Percentiles rank a stretch among this genome's conserved stretches.
Conservation (phyloP, 164 flowering plant species). For the Sextonia rubra region DNA sequence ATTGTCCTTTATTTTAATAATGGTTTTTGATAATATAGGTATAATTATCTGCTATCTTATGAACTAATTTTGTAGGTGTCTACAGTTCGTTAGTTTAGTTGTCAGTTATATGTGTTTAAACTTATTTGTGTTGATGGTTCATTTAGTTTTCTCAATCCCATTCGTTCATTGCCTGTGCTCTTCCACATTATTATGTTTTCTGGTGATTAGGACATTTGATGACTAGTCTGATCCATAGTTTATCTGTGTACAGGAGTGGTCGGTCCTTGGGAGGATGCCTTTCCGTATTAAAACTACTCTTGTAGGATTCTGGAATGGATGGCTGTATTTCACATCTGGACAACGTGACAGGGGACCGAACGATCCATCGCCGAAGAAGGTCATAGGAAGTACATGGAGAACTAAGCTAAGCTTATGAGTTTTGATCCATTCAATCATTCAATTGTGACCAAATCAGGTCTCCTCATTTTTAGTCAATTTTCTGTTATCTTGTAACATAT, state of each 20-base stretch:
- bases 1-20: too few relatives aligned
- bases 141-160: too few relatives aligned
- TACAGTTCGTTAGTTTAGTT: neutral
- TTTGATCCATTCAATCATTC: neutral
- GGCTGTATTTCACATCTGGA: constrained; percentile 91
- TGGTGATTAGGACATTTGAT: neutral
- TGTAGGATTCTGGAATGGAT: constrained; percentile 81
- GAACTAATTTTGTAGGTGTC: too few relatives aligned
- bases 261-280: constrained; percentile 82
- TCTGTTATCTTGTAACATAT: neutral
- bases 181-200: neutral
- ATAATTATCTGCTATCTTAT: too few relatives aligned
- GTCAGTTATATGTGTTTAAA: neutral
- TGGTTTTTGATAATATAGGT: too few relatives aligned
- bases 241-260: constrained; percentile 61
- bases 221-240: neutral
- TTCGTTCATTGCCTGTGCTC: neutral
- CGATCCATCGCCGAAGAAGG: constrained; percentile 78
- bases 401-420: constrained; percentile 55
- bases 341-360: constrained; percentile 91
- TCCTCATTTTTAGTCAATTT: neutral
- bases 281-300: constrained; percentile 83
- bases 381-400: constrained; percentile 75
- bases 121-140: neutral
- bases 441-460: neutral